Conservation (phyloP, 352 stramenopile genomes). For the Phytophthora megakarya region DNA sequence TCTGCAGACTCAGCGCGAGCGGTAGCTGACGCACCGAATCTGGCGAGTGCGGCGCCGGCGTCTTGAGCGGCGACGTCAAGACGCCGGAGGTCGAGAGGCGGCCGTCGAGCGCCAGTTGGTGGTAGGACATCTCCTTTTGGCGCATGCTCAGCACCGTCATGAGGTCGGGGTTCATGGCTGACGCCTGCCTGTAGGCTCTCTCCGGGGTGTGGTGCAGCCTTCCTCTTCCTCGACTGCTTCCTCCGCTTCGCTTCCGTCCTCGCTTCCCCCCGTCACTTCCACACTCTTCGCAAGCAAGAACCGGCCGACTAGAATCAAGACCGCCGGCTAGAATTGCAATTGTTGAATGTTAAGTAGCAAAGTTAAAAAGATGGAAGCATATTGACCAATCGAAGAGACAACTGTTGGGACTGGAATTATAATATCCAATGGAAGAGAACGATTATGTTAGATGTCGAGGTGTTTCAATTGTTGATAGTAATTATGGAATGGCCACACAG, state of each 20-base stretch:
- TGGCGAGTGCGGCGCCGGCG: slow-evolving; percentile 38
- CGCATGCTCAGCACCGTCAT: slow-evolving; percentile 86
- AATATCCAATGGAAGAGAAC: no score
- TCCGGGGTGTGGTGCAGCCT: slow-evolving; percentile 1
- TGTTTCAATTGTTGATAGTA: not conserved
- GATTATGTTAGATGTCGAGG: not conserved
- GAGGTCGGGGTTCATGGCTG: slow-evolving; percentile 52
- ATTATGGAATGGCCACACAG: not conserved
- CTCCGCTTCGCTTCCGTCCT: slow-evolving; percentile 14
- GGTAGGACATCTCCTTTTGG: slow-evolving; percentile 83
- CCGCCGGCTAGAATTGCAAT: not conserved
- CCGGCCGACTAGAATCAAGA: not conserved
- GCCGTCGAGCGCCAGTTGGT: slow-evolving; percentile 53
- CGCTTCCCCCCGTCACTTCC: slow-evolving; percentile 49
- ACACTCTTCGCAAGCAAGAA: slow-evolving; percentile 32
- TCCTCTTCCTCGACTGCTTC: slow-evolving; percentile 11
- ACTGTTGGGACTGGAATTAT: no score
- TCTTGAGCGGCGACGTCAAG: slow-evolving; percentile 36
- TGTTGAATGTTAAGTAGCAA: not conserved
- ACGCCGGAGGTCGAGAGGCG: slow-evolving; percentile 23
- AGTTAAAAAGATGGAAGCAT: not conserved
- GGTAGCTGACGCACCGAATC: slow-evolving; percentile 61
- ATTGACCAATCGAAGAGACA: not conserved
- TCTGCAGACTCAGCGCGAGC: slow-evolving; percentile 35
- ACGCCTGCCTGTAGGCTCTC: slow-evolving; percentile 23